Conservation (phyloP, 768 basidiomycete species). For the Tricholoma saponaceum region DNA sequence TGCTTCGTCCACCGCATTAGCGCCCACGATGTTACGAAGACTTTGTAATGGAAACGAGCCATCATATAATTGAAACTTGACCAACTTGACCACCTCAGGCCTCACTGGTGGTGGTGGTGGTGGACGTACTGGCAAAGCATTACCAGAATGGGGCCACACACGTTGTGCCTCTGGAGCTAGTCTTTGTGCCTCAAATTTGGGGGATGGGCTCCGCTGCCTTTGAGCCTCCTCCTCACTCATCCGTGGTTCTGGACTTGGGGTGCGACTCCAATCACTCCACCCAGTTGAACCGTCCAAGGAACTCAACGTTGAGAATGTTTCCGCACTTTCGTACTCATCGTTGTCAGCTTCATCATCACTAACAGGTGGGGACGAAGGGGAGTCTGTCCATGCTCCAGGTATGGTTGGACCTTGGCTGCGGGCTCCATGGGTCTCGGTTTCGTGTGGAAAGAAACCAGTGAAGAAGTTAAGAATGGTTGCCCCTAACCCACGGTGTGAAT, state of each 20-base stretch:
- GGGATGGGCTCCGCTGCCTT: slow-evolving; percentile 27
- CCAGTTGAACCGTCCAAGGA: slow-evolving; percentile 37
- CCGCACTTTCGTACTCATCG: slow-evolving; percentile 25
- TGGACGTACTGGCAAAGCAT: background rate
- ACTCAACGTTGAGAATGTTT: slow-evolving; percentile 45
- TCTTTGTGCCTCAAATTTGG: slow-evolving; percentile 16
- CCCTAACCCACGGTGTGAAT: slow-evolving; percentile 1
- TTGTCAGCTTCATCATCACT: slow-evolving; percentile 12
- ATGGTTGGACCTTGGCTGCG: background rate
- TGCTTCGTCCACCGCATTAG: slow-evolving; percentile 25
- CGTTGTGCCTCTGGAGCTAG: slow-evolving; percentile 10
- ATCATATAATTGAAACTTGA: slow-evolving; percentile 37
- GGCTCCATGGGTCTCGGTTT: background rate
- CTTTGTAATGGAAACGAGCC: slow-evolving; percentile 42
- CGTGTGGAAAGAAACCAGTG: background rate
- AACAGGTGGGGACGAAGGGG: slow-evolving; percentile 4
- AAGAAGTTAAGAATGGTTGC: slow-evolving; percentile 1
- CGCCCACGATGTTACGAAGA: slow-evolving; percentile 34
- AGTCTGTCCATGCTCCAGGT: slow-evolving; percentile 20
- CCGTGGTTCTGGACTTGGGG: slow-evolving; percentile 20
- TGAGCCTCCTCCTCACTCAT: slow-evolving; percentile 18
- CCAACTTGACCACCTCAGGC: slow-evolving; percentile 30
- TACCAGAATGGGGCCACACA: background rate
- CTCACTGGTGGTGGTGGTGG: slow-evolving; percentile 11
- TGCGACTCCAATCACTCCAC: slow-evolving; percentile 31